These are phyloP conservation scores for Asterochloris sp. DNA, from an alignment of 139 green algal genomes.

Conservation along the genomic window DNA sequence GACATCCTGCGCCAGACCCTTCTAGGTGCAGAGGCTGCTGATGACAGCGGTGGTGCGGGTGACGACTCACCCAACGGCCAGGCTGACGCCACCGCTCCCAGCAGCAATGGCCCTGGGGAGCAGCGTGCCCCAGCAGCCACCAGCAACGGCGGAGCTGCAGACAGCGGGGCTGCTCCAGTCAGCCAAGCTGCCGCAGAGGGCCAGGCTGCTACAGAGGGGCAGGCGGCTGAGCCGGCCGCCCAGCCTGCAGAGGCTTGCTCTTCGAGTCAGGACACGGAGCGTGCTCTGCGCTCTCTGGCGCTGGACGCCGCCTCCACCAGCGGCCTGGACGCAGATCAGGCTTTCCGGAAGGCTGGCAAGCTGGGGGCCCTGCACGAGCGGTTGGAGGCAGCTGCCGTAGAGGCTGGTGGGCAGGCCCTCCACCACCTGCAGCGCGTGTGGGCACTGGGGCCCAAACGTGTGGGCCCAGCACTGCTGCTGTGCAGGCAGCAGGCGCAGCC, in stretches of 20 bases:
- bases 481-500: neutral
- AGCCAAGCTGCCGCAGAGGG: neutral
- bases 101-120: no score
- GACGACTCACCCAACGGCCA: no score
- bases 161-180: no score
- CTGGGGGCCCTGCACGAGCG: constrained; percentile 8
- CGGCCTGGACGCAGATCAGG: neutral
- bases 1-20: constrained; percentile 41
- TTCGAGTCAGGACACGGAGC: no score
- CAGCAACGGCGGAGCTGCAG: neutral
- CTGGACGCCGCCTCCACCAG: neutral
- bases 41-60: neutral
- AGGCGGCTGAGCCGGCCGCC: neutral
- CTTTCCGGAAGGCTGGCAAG: neutral
- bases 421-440: constrained; percentile 58
- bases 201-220: neutral
- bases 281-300: no score
- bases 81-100: neutral
- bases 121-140: neutral
- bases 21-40: neutral
- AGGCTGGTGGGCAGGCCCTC: neutral
- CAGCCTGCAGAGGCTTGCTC: neutral
- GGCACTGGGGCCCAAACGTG: constrained; percentile 75
- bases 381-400: constrained; percentile 9
- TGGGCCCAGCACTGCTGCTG: constrained; percentile 85